Evolutionary conservation across 805 yeast genomes (phyloP), one percentile per base, ranked within the genome.

Genomic region (Sugiyamaella valdiviana): DNA sequence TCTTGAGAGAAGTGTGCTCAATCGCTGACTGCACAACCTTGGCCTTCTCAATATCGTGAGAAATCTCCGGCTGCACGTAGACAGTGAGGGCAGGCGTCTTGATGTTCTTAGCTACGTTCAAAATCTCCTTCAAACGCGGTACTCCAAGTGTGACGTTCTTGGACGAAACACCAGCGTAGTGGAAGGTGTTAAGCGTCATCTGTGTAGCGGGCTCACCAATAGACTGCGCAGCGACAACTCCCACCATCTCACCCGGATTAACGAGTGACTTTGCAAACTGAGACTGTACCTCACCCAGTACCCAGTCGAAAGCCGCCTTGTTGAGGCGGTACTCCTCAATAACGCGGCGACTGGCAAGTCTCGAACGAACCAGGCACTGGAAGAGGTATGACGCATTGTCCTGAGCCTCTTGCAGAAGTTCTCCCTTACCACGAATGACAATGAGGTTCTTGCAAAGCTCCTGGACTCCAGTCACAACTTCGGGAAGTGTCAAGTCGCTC

Each of bases 131-230:
- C 85, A 93, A 80, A 79, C 99, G 95, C 39, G 99, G 99, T 63
- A 93, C 93, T 83, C 99, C 99, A 61, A 93, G 77, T 0, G 99
- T 93, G 55, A 93, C 99, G 70, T 93, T 93, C 50, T 98, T 98
- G 48, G 99, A 98, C 78, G 99, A 98, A 71, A 93, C 98, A 69
- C 99, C 99, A 59, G 99, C 99, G 64, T 93, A 93, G 74, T 93
- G 95, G 86, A 87, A 87, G 41, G 95, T 87, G 68, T 87, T 87
- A 64, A 87, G 78, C 15, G 99, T 93, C 99, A 93, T 93, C 73
- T 93, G 99, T 2, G 99, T 93, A 5, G 97, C 89, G 49, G 99
- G 99, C 70, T 93, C 99, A 72, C 99, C 99, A 66, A 93, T 83
- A 47, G 97, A 88, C 72, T 93, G 98, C 19, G 97, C 85, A 12